These are phyloP conservation scores for Pyrenochaeta sp. DNA, from an alignment of 2,329 filamentous ascomycete genomes.

Conservation along the genomic window DNA sequence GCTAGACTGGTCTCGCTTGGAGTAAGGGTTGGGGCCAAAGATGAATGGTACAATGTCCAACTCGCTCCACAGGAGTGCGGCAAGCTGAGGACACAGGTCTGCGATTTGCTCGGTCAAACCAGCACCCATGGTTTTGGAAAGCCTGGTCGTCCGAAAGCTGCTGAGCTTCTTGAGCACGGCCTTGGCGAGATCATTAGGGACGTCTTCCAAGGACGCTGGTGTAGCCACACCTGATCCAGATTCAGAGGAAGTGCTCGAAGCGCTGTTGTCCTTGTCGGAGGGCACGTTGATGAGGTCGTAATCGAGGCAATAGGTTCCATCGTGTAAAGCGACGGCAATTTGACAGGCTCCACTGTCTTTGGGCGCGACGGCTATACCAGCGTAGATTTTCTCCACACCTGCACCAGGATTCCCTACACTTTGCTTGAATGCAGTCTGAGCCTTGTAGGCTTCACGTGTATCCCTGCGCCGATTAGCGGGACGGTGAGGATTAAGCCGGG, in stretches of 20 bases:
- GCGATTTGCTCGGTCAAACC: slow-evolving; percentile 71
- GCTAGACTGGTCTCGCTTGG: slow-evolving; percentile 51
- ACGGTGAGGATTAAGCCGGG: not conserved
- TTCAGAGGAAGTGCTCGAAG: slow-evolving; percentile 12
- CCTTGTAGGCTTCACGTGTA: not conserved
- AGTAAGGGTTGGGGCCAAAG: slow-evolving; percentile 49
- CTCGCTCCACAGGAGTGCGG: slow-evolving; percentile 76
- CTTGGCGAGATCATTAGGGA: slow-evolving; percentile 57
- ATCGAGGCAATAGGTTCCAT: slow-evolving; percentile 77
- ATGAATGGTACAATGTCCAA: slow-evolving; percentile 79
- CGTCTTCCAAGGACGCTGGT: slow-evolving; percentile 17
- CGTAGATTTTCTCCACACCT: slow-evolving; percentile 57
- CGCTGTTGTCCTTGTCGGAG: not conserved
- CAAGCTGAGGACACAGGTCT: slow-evolving; percentile 69
- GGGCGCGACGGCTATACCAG: slow-evolving; percentile 68
- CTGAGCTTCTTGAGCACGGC: slow-evolving; percentile 66
- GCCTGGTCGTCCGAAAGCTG: slow-evolving; percentile 69
- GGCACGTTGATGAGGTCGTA: slow-evolving; percentile 62
- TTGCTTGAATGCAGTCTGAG: not conserved
- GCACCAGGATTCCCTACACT: not conserved
- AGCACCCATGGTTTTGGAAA: slow-evolving; percentile 77
- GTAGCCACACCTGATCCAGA: slow-evolving; percentile 18
- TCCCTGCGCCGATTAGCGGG: not conserved
- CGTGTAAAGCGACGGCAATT: slow-evolving; percentile 70
- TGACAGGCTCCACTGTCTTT: slow-evolving; percentile 61